Conservation (phyloP, 352 stramenopile species). For the Globisporangium echinulatum region DNA sequence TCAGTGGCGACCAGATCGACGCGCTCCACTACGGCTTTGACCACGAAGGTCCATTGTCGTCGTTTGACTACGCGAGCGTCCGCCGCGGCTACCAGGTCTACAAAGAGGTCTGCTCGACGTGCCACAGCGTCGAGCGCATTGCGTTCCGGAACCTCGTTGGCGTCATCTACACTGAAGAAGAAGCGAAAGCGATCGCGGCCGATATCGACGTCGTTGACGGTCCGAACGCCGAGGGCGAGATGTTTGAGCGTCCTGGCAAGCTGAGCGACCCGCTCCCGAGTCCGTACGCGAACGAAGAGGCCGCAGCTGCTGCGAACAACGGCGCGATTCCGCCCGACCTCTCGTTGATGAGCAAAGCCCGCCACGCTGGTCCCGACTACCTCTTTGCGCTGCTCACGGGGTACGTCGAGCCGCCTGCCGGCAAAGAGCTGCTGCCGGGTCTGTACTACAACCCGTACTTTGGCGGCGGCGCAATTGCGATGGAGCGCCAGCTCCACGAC, state of each 20-base stretch:
- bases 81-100: conserved; percentile 99
- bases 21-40: conserved; percentile 86
- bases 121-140: conserved; percentile 96
- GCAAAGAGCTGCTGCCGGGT: conserved; percentile 75
- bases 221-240: conserved; percentile 97
- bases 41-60: conserved; percentile 77
- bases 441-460: conserved; percentile 99
- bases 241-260: conserved; percentile 98
- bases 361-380: conserved; percentile 95
- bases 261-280: conserved; percentile 93
- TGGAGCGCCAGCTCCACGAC: conserved; percentile 96
- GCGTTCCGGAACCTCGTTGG: conserved; percentile 98
- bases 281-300: conserved; percentile 97
- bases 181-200: conserved; percentile 88
- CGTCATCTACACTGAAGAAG: conserved; percentile 92
- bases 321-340: conserved; percentile 97
- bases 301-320: conserved; percentile 95
- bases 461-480: conserved; percentile 95
- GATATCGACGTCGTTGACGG: conserved; percentile 97
- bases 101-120: conserved; percentile 97
- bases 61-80: conserved; percentile 91
- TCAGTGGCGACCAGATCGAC: conserved; percentile 85
- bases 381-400: conserved; percentile 96
- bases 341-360: conserved; percentile 96
- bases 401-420: conserved; percentile 93